phyloP scores from a whole-genome alignment of 352 stramenopile species.

The Phytophthora constricta region DNA sequence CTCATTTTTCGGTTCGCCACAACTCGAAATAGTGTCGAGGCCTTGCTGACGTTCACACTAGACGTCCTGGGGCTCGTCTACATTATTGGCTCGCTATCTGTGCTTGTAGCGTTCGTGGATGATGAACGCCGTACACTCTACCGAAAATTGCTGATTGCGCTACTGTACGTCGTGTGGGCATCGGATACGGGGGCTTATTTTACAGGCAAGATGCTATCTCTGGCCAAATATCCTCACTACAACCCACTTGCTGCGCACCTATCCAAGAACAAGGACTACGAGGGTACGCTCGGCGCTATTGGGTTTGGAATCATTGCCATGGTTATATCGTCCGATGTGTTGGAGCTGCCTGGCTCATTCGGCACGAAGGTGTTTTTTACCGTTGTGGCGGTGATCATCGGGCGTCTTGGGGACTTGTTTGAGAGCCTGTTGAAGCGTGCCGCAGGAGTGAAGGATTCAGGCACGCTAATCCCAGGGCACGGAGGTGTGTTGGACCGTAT shows the following conservation, averaged over 20 bases:
- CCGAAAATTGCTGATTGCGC: constrained; percentile 66
- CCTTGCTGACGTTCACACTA: constrained; percentile 55
- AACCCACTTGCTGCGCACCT: constrained; percentile 86
- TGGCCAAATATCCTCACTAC: constrained; percentile 85
- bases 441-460: constrained; percentile 95
- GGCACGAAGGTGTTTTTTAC: constrained; percentile 84
- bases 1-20: constrained; percentile 56
- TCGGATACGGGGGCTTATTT: constrained; percentile 96
- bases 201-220: constrained; percentile 86
- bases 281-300: constrained; percentile 91
- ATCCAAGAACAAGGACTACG: constrained; percentile 97
- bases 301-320: constrained; percentile 87
- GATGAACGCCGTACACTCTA: constrained; percentile 58
- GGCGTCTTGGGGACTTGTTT: constrained; percentile 94
- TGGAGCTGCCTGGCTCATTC: constrained; percentile 73
- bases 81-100: constrained; percentile 60
- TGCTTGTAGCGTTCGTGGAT: constrained; percentile 68
- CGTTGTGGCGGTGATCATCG: constrained; percentile 92
- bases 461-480: constrained; percentile 94
- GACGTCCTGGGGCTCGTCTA: constrained; percentile 67
- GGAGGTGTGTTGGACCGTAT: constrained; percentile 95
- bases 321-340: constrained; percentile 66
- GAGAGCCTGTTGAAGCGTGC: constrained; percentile 96
- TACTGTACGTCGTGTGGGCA: constrained; percentile 77
- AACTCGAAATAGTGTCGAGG: constrained; percentile 31